phyloP scores from a whole-genome alignment of 1,284 basidiomycete species.

The Thelephora terrestris region DNA sequence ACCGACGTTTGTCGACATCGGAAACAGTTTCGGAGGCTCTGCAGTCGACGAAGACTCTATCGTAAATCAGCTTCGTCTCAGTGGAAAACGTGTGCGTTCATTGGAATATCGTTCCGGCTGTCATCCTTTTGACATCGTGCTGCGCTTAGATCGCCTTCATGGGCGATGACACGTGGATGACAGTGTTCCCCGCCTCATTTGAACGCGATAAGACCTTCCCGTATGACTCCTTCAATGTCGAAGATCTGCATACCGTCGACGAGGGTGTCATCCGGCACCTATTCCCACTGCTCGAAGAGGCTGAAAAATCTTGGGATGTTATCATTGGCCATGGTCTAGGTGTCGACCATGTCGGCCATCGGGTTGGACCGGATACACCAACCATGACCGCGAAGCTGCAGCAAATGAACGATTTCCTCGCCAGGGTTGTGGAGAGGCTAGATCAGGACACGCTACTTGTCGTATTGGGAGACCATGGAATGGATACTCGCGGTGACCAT shows the following conservation, averaged over 20 bases:
- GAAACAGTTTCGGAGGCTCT: conserved; percentile 84
- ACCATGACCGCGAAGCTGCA: conserved; percentile 79
- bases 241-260: conserved; percentile 95
- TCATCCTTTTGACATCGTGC: conserved; percentile 9
- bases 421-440: conserved; percentile 53
- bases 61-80: conserved; percentile 46
- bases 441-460: conserved; percentile 85
- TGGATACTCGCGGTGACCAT: conserved; percentile 93
- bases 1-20: conserved; percentile 92
- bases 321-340: conserved; percentile 94
- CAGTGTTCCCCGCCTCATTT: conserved; percentile 77
- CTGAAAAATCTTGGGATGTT: conserved; percentile 64
- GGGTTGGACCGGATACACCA: conserved; percentile 83
- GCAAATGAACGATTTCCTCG: conserved; percentile 82
- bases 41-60: conserved; percentile 85
- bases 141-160: conserved; percentile 60
- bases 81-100: conserved; percentile 47
- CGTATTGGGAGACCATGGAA: conserved; percentile 94
- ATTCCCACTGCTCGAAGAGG: conserved; percentile 62
- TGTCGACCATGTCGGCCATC: conserved; percentile 94
- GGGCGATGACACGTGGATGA: conserved; percentile 96
- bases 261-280: conserved; percentile 78
- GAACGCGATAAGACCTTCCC: conserved; percentile 64
- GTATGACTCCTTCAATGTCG: conserved; percentile 97
- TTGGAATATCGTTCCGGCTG: background rate